phyloP scores from a whole-genome alignment of 2,329 filamentous ascomycete species.

The Raffaelea ambrosiae region DNA sequence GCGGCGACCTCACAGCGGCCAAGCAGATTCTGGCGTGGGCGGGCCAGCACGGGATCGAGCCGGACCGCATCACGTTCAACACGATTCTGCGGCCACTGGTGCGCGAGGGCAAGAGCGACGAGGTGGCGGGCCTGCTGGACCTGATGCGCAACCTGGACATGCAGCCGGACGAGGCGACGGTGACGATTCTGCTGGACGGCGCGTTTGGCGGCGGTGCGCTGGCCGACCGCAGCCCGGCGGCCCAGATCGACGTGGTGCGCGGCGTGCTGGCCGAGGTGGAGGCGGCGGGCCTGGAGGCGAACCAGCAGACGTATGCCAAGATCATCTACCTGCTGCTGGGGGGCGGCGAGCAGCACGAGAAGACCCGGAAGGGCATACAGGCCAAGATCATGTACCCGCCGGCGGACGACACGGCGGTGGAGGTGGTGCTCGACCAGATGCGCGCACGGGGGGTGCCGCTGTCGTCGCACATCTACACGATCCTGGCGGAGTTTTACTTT shows the following conservation, averaged over 20 bases:
- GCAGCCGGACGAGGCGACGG: slow-evolving; percentile 58
- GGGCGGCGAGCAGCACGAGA: slow-evolving; percentile 8
- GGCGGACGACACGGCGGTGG: slow-evolving; percentile 40
- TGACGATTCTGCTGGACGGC: slow-evolving; percentile 62
- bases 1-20: slow-evolving; percentile 38
- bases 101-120: slow-evolving; percentile 33
- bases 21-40: slow-evolving; percentile 52
- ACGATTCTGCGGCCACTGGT: slow-evolving; percentile 56
- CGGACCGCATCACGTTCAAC: slow-evolving; percentile 57
- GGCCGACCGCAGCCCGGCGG: slow-evolving; percentile 10
- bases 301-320: slow-evolving; percentile 57
- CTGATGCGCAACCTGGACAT: slow-evolving; percentile 51
- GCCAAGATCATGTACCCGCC: background rate
- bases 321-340: slow-evolving; percentile 57
- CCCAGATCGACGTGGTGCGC: slow-evolving; percentile 27
- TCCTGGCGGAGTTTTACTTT: slow-evolving; percentile 62
- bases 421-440: slow-evolving; percentile 57
- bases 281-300: slow-evolving; percentile 46
- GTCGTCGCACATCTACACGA: slow-evolving; percentile 63
- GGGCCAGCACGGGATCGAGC: slow-evolving; percentile 41
- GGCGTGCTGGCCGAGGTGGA: slow-evolving; percentile 50
- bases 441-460: slow-evolving; percentile 39
- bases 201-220: slow-evolving; percentile 34
- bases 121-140: slow-evolving; percentile 43
- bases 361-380: background rate